Evolutionary conservation across 2,329 filamentous ascomycete genomes (phyloP), one percentile per base, ranked within the genome.

Genomic region (Sporothrix variecibatus): DNA sequence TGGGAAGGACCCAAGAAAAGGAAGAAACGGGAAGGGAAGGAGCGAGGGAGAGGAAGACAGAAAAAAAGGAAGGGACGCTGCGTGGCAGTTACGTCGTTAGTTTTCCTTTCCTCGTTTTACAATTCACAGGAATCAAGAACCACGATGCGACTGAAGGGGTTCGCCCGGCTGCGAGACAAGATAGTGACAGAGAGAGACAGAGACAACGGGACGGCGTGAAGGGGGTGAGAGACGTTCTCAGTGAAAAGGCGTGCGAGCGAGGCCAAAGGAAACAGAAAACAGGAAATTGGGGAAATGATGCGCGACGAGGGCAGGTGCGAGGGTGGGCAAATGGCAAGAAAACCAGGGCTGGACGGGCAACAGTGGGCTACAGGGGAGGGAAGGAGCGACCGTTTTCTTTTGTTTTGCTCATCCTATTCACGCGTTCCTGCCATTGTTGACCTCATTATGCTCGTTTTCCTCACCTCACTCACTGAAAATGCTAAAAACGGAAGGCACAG

Each of bases 201-300:
- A 60, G 46, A 31, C 34, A 67, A 60, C 3, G 40, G 31, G 7
- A 60, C 12, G 26, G 38, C 7, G 53, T 28, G 40, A 67, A 56
- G 51, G n/a, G 49, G 1, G 23, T 26, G n/a, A 28, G 11, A 31
- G 56, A 7, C 28, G 28, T 34, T n/a, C n/a, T n/a, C n/a, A n/a
- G n/a, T n/a, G n/a, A 11, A 7, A 23, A 15, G 9, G 56, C 2
- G 60, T 11, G 17, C 31, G 58, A 23, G 62, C 26, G 62, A 46
- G 38, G 38, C 38, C 62, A 43, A 23, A 31, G 31, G 58, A 74
- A 64, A 58, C 68, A 62, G 40, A 46, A 46, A 64, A 72, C 53
- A 38, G 53, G 69, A 72, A 68, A 60, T 74, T 31, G 68, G 6
- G 40, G 60, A 17, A 67, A 31, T 53, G 70, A 75, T 75, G 64